A percentile compares a stretch with the other conserved stretches of the same genome.
Conservation (phyloP, 768 basidiomycete species). For the Hericium coralloides region DNA sequence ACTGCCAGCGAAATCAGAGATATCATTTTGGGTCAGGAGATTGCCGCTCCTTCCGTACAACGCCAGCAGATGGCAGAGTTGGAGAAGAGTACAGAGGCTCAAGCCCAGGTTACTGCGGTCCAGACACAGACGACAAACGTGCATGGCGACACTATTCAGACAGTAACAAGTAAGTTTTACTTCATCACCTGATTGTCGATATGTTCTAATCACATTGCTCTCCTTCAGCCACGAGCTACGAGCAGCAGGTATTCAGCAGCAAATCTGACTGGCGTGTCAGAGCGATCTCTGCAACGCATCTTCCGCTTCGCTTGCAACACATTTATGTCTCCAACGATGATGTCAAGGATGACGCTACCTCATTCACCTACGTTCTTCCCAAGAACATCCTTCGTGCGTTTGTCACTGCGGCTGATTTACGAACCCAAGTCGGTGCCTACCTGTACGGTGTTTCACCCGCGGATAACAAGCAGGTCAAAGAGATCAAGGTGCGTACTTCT, state of each 20-base stretch:
- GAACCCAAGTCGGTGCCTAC: conserved; percentile 93
- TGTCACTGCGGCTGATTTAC: conserved; percentile 86
- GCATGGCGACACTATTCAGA: conserved; percentile 93
- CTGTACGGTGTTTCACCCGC: conserved; percentile 88
- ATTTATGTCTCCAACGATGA: conserved; percentile 99
- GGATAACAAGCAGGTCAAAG: conserved; percentile 97
- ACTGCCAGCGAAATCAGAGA: conserved; percentile 96
- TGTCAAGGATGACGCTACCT: conserved; percentile 94
- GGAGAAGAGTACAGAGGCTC: conserved; percentile 93
- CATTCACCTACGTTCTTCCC: conserved; percentile 91
- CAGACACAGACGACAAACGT: conserved; percentile 98
- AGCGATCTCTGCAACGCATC: conserved; percentile 94
- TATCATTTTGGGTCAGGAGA: conserved; percentile 98
- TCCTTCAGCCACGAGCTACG: conserved; percentile 79
- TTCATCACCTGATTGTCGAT: background rate
- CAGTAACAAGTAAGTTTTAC: conserved; percentile 68
- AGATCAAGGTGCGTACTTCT: conserved; percentile 61
- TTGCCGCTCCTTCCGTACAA: conserved; percentile 90
- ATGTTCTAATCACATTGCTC: background rate
- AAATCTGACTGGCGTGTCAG: conserved; percentile 99
- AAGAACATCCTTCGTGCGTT: conserved; percentile 96
- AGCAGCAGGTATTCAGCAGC: conserved; percentile 97
- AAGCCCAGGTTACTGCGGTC: conserved; percentile 89
- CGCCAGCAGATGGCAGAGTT: conserved; percentile 99
- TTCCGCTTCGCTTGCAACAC: conserved; percentile 92